Evolutionary conservation across 2,329 filamentous ascomycete genomes (phyloP), one percentile per base, ranked within the genome.

Genomic region (Penicillium brasilianum): DNA sequence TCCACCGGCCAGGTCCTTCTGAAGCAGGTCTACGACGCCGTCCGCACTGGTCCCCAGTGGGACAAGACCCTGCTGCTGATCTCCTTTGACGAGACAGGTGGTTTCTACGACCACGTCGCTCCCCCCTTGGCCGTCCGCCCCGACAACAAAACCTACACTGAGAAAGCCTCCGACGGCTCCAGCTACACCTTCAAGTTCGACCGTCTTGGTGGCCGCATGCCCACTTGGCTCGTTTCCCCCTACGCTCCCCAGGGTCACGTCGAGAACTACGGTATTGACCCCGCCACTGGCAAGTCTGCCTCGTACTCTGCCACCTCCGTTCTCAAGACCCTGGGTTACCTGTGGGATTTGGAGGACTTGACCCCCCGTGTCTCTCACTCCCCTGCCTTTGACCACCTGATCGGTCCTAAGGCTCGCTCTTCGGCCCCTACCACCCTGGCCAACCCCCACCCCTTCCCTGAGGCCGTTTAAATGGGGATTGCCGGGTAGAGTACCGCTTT

Each of bases 61-160:
- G 69, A 77, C 10, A 69, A 75, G 58, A 74, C 73, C 39, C 67
- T 77, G 13, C 67, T 76, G 18, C 59, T 77, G 20, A 54, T 77
- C 49, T 75, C 73, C 53, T 77, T 72, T 61, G 75, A 77, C 41
- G 75, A 77, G 68, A 73, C 72, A 2, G 74, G 75, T 59, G 75
- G 75, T 39, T 77, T 77, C 70, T 74, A 67, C 64, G 75, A 77
- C 68, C 75, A 77, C 65, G 72, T 77, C 20, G 62, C 67, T 36
- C 69, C 75, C 73, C 73, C 73, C n/a, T 65, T 70, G 32, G 74
- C 72, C 25, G 67, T 73, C 13, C 70, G 72, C 46, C 72, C 74
- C 0, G 76, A 78, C 37, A 59, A 73, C 62, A 64, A 77, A 59
- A 72, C 69, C 18, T 76, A 75, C 62, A 79, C 77, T 14, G 71